These are phyloP conservation scores for Oryza punctata DNA, from an alignment of 176 grass and related monocot species.

Conservation along the genomic window DNA sequence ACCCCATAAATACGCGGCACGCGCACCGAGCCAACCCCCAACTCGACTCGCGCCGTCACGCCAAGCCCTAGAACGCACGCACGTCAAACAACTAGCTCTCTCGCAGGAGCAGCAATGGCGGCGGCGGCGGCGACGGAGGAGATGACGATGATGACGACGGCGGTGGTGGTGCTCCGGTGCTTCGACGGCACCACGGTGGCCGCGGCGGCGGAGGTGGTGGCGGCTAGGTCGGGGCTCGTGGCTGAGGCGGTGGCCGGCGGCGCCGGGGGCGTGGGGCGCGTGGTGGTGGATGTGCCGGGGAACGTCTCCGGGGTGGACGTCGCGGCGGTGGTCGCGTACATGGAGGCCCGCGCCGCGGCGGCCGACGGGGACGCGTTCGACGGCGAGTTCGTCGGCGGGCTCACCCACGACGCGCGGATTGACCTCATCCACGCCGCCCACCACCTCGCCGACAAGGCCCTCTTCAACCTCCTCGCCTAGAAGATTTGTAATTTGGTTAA, in stretches of 20 bases:
- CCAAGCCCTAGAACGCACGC: too few relatives aligned
- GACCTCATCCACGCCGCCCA: background rate
- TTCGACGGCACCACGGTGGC: slow-evolving; percentile 26
- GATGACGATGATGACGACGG: too few relatives aligned
- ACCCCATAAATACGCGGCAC: background rate
- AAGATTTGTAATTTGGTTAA: background rate
- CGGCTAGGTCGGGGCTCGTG: slow-evolving; percentile 8
- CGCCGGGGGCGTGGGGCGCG: background rate
- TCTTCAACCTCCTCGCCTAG: background rate
- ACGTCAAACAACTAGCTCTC: background rate
- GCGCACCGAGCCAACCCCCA: background rate
- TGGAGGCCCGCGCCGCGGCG: slow-evolving; percentile 6
- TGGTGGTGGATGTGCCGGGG: slow-evolving; percentile 41
- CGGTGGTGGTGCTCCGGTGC: slow-evolving; percentile 37
- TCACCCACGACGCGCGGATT: background rate
- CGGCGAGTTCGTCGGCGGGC: background rate
- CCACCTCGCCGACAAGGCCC: background rate
- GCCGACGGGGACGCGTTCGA: background rate
- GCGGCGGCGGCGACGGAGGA: background rate
- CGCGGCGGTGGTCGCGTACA: slow-evolving; percentile 35
- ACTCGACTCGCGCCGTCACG: background rate
- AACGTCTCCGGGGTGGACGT: slow-evolving; percentile 25
- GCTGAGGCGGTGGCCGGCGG: background rate
- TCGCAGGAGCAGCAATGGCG: background rate
- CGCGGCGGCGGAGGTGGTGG: slow-evolving; percentile 16